Conservation (phyloP, 352 stramenopile species). For the Globisporangium mamillatum region DNA sequence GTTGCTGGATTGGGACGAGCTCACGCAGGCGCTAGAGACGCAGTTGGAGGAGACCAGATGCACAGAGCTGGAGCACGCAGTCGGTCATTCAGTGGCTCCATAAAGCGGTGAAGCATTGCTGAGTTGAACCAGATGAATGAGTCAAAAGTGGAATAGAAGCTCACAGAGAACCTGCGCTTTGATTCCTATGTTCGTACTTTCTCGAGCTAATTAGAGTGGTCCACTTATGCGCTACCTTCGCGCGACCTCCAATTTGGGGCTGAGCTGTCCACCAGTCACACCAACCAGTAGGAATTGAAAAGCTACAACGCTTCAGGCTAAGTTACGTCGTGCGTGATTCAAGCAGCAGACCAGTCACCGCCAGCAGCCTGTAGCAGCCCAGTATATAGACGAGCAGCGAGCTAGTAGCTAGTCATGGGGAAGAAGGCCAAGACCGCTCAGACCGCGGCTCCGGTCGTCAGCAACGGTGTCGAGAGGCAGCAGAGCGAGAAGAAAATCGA, state of each 20-base stretch:
- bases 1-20: conserved; percentile 5
- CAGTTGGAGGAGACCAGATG: conserved; percentile 6
- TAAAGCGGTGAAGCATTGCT: not conserved
- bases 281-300: conserved; percentile 4
- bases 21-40: conserved; percentile 8
- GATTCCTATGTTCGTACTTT: not conserved
- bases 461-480: not conserved
- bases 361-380: conserved; percentile 4
- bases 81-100: not conserved
- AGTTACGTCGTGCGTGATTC: conserved; percentile 5
- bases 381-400: conserved; percentile 1
- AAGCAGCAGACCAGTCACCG: not conserved
- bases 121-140: not conserved
- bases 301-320: conserved; percentile 19
- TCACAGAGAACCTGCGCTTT: not conserved
- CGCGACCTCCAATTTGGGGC: conserved; percentile 4
- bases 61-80: conserved; percentile 4
- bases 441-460: not conserved
- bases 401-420: conserved; percentile 8
- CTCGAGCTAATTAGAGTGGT: not conserved
- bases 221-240: conserved; percentile 5
- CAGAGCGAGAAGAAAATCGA: not conserved
- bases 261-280: conserved; percentile 18
- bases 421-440: conserved; percentile 18
- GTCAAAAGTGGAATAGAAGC: not conserved